These are phyloP conservation scores for Chlamydomonas reinhardtii DNA, from an alignment of 163 green algal species.

Conservation along the genomic window DNA sequence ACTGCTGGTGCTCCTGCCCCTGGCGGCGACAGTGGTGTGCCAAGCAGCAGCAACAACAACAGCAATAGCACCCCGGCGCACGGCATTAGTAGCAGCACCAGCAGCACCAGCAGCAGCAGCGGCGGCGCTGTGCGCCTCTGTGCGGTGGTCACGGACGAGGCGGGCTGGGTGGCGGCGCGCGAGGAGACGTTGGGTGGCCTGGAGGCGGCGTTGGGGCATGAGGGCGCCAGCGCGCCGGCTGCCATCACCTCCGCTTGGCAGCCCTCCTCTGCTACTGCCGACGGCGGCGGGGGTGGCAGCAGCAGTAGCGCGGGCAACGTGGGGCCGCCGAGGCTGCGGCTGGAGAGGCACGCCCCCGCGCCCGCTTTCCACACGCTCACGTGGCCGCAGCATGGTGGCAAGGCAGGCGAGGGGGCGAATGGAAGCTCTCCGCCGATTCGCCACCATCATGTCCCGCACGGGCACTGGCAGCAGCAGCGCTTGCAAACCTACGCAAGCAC, in stretches of 20 bases:
- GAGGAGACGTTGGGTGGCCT: neutral
- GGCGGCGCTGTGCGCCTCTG: neutral
- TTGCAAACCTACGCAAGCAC: too few relatives aligned
- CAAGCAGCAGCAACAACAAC: neutral
- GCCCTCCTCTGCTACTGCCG: neutral
- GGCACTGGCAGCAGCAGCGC: too few relatives aligned
- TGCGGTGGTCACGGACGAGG: conserved; percentile 22
- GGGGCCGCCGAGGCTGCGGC: too few relatives aligned
- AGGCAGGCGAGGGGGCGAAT: too few relatives aligned
- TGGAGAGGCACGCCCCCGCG: too few relatives aligned
- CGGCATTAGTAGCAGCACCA: neutral
- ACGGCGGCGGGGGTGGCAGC: too few relatives aligned
- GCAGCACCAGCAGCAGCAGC: neutral
- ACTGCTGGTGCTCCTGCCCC: too few relatives aligned
- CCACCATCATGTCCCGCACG: too few relatives aligned
- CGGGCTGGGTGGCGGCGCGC: conserved; percentile 20
- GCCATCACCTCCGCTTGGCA: neutral
- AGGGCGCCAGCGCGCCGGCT: neutral
- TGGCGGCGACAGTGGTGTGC: neutral
- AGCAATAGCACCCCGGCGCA: neutral
- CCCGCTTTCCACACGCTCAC: too few relatives aligned
- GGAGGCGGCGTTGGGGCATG: conserved; percentile 2
- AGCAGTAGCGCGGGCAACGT: too few relatives aligned
- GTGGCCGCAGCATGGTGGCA: too few relatives aligned
- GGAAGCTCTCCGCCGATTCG: too few relatives aligned